These are phyloP conservation scores for Solidago caesia DNA, from an alignment of 129 eudicot species.

Conservation along the genomic window DNA sequence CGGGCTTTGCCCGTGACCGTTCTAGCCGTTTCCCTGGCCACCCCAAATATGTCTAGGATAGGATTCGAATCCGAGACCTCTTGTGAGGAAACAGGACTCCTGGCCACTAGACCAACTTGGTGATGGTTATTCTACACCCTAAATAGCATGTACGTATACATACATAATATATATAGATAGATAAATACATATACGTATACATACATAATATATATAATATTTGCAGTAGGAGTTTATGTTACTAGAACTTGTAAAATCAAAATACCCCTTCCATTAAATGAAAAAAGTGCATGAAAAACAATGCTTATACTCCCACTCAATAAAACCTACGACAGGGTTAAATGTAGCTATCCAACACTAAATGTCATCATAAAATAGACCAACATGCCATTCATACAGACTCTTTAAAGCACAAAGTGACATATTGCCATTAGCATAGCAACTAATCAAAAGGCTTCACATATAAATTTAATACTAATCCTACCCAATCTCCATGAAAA, in stretches of 20 bases:
- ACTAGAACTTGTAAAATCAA: not conserved
- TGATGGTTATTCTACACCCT: not conserved
- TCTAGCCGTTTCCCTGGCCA: no score
- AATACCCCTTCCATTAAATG: not conserved
- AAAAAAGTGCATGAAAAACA: not conserved
- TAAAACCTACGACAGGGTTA: no score
- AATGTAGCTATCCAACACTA: not conserved
- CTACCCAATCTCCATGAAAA: not conserved
- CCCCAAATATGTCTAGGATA: no score
- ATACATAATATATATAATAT: not conserved
- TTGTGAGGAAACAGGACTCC: no score
- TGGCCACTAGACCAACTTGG: no score
- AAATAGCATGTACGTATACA: not conserved
- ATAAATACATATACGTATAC: not conserved
- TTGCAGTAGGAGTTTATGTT: not conserved
- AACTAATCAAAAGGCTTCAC: constrained; percentile 8
- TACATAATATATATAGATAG: no score
- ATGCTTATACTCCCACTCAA: no score
- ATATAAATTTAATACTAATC: constrained; percentile 1
- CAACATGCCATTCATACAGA: not conserved
- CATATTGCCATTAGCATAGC: not conserved
- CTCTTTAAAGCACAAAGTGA: not conserved
- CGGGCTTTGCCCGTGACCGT: no score
- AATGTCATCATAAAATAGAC: not conserved
- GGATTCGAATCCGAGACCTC: no score